Conservation (phyloP, 177 flowering plant species). For the Vitis hybrid region DNA sequence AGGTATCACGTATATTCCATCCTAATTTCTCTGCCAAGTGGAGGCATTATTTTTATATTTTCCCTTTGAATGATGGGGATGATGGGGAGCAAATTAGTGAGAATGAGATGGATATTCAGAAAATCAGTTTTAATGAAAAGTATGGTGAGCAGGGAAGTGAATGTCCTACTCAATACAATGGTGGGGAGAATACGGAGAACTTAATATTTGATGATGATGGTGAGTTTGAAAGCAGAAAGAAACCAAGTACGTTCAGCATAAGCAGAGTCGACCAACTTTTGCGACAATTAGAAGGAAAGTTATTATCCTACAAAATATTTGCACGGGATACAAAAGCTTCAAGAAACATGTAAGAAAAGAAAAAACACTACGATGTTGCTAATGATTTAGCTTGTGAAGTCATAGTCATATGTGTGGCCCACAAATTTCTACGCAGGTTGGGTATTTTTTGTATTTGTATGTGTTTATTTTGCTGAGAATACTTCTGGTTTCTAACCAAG, state of each 20-base stretch:
- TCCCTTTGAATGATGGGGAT: slow-evolving; percentile 58
- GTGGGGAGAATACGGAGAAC: slow-evolving; percentile 20
- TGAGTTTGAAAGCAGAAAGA: slow-evolving; percentile 33
- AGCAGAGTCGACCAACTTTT: slow-evolving; percentile 65
- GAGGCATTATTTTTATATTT: slow-evolving; percentile 89
- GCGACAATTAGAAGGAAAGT: slow-evolving; percentile 74
- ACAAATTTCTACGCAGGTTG: neutral
- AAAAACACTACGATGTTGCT: neutral
- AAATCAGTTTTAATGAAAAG: slow-evolving; percentile 4
- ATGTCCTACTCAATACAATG: slow-evolving; percentile 15
- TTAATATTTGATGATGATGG: slow-evolving; percentile 17
- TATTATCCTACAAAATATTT: slow-evolving; percentile 85
- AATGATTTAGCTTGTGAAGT: neutral
- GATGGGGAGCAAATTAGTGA: slow-evolving; percentile 14
- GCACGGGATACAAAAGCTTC: slow-evolving; percentile 96
- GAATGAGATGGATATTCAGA: slow-evolving; percentile 16
- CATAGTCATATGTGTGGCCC: neutral
- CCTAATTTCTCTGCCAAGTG: slow-evolving; percentile 96
- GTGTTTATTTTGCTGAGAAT: too few relatives aligned
- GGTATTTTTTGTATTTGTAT: neutral
- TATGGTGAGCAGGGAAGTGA: slow-evolving; percentile 16
- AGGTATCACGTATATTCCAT: slow-evolving; percentile 91
- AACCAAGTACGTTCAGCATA: slow-evolving; percentile 60
- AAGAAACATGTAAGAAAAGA: slow-evolving; percentile 78
- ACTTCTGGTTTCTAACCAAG: too few relatives aligned